These are phyloP conservation scores for Comarum palustre DNA, from an alignment of 306 rosid genomes.

Conservation along the genomic window DNA sequence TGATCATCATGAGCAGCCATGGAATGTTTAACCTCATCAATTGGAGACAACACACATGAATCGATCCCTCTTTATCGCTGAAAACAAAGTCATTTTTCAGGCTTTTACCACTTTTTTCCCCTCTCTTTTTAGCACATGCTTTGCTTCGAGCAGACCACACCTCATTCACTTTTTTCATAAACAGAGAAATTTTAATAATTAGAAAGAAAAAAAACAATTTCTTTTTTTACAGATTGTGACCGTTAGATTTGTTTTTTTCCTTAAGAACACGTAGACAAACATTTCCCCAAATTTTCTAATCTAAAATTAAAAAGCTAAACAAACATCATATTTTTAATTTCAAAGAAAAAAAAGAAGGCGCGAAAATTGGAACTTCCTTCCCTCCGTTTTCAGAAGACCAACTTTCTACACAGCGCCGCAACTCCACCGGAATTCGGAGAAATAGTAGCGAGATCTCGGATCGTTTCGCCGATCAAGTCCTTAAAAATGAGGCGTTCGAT, in stretches of 20 bases:
- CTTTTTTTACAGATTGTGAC: background rate
- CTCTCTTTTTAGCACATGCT: slow-evolving; percentile 10
- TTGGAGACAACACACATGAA: slow-evolving; percentile 32
- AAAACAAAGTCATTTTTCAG: slow-evolving; percentile 17
- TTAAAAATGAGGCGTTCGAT: slow-evolving; percentile 83
- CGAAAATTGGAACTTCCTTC: slow-evolving; percentile 24
- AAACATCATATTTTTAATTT: slow-evolving; percentile 2
- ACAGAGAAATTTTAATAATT: background rate
- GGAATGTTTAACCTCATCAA: slow-evolving; percentile 24
- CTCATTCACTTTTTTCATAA: background rate
- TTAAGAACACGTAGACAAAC: background rate
- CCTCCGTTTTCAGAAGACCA: slow-evolving; percentile 45
- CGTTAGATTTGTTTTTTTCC: slow-evolving; percentile 30
- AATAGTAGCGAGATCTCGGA: slow-evolving; percentile 54
- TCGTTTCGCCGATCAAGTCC: slow-evolving; percentile 77
- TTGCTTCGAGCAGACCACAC: background rate
- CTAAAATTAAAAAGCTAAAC: slow-evolving; percentile 9
- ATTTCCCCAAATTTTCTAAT: slow-evolving; percentile 20
- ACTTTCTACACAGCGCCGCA: slow-evolving; percentile 53
- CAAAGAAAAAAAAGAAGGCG: slow-evolving; percentile 25
- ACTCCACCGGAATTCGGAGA: slow-evolving; percentile 25
- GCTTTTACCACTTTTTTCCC: slow-evolving; percentile 1
- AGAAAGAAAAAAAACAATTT: background rate
- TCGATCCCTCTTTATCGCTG: slow-evolving; percentile 14
- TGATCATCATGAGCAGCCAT: slow-evolving; percentile 12